phyloP scores from a whole-genome alignment of 805 yeast species.

The Lachancea fermentati region DNA sequence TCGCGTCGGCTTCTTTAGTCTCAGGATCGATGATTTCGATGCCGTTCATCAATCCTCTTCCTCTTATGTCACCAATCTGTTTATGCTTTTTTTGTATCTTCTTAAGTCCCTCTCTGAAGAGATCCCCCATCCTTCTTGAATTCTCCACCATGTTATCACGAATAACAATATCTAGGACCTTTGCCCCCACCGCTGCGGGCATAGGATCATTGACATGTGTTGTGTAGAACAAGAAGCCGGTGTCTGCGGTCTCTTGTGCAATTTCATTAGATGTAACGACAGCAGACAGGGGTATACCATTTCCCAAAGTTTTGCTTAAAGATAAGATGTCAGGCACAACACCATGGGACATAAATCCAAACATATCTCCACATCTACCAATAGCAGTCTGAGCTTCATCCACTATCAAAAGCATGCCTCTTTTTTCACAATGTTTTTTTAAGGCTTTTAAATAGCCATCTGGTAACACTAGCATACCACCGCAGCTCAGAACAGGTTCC shows the following conservation, averaged over 20 bases:
- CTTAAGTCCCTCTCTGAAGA: conserved; percentile 20
- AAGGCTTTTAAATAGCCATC: conserved; percentile 28
- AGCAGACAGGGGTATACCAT: conserved; percentile 33
- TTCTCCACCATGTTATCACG: conserved; percentile 25
- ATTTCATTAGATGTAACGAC: conserved; percentile 24
- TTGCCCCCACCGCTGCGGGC: conserved; percentile 29
- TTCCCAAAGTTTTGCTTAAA: conserved; percentile 31
- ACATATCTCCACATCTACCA: conserved; percentile 49
- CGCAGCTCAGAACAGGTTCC: conserved; percentile 49
- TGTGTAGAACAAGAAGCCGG: conserved; percentile 25
- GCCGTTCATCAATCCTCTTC: conserved; percentile 21
- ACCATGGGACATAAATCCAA: conserved; percentile 30
- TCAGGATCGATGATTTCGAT: conserved; percentile 17
- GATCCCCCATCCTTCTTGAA: conserved; percentile 24
- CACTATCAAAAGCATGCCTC: conserved; percentile 44
- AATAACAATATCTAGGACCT: conserved; percentile 28
- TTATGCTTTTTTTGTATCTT: conserved; percentile 9
- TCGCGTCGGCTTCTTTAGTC: conserved; percentile 15
- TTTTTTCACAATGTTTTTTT: conserved; percentile 30
- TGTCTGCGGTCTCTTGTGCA: conserved; percentile 19
- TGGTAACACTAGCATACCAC: conserved; percentile 44
- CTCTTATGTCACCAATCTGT: conserved; percentile 21
- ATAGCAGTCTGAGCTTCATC: conserved; percentile 54
- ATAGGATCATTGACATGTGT: conserved; percentile 30
- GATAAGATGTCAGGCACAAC: conserved; percentile 32